A percentile compares a stretch with the other conserved stretches of the same genome.
Evolutionary conservation across 495 filamentous ascomycete genomes (phyloP).

Genomic region (Opeltia flavorubescens): DNA sequence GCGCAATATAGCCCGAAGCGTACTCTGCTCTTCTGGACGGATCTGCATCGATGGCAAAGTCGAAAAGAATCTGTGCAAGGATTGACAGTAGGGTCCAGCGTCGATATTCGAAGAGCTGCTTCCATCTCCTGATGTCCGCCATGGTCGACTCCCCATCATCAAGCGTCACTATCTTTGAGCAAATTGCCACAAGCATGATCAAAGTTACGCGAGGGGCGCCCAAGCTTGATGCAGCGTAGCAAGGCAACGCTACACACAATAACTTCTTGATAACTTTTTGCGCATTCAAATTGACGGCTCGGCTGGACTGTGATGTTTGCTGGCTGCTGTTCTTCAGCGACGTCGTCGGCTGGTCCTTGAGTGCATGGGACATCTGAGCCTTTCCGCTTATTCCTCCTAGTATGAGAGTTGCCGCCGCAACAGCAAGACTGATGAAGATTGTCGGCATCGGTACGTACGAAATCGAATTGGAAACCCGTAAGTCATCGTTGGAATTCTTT

Average conservation of each 20-base stretch:
- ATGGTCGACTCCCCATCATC: constrained; percentile 13
- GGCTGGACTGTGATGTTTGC: not conserved
- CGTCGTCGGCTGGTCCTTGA: not conserved
- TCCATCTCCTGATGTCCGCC: constrained; percentile 12
- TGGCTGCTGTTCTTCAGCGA: not conserved
- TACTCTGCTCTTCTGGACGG: constrained; percentile 1
- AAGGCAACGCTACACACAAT: constrained; percentile 33
- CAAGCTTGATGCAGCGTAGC: constrained; percentile 41
- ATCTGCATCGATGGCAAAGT: constrained; percentile 6
- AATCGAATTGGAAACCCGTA: too few relatives aligned
- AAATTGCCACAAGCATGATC: constrained; percentile 30
- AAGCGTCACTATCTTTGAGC: constrained; percentile 22
- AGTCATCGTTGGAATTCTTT: not conserved
- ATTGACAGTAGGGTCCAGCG: constrained; percentile 16
- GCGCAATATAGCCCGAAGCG: constrained; percentile 30
- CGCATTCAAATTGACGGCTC: too few relatives aligned
- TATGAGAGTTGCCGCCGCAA: not conserved
- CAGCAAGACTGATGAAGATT: not conserved
- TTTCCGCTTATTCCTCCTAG: not conserved
- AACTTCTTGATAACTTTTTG: constrained; percentile 12
- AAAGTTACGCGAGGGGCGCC: constrained; percentile 40
- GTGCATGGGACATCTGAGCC: not conserved
- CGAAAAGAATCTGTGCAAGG: constrained; percentile 6
- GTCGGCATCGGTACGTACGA: not conserved
- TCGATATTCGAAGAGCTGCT: constrained; percentile 17